phyloP scores from a whole-genome alignment of 306 rosid genomes.

The Vicia villosa region DNA sequence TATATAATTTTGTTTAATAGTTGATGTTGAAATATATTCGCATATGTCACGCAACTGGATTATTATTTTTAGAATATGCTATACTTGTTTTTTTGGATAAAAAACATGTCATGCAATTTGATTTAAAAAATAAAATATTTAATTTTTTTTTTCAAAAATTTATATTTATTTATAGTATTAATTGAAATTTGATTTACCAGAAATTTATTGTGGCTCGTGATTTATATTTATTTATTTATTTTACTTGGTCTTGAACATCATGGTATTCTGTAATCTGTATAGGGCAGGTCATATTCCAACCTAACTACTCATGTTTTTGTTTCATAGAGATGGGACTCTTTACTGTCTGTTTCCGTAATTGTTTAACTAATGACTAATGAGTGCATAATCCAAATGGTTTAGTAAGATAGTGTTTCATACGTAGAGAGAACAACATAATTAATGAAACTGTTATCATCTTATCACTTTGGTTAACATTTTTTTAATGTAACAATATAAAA shows the following conservation, averaged over 20 bases:
- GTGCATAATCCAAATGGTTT: conserved; percentile 1
- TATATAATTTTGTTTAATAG: neutral
- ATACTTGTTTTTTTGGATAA: too few relatives aligned
- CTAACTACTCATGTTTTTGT: neutral
- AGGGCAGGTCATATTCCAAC: neutral
- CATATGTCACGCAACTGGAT: too few relatives aligned
- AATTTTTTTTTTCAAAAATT: neutral
- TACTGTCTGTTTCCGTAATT: neutral
- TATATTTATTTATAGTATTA: neutral
- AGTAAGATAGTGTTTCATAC: conserved; percentile 17
- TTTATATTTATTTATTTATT: too few relatives aligned
- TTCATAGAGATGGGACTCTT: neutral
- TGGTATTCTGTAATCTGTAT: neutral
- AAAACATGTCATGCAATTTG: too few relatives aligned
- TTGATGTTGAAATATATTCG: neutral
- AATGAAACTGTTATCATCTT: conserved; percentile 2
- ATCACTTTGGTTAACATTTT: neutral
- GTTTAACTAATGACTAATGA: neutral
- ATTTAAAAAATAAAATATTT: too few relatives aligned
- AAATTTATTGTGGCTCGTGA: neutral
- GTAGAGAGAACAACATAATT: neutral
- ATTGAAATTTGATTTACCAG: neutral
- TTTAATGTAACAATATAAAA: neutral
- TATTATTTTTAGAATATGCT: too few relatives aligned
- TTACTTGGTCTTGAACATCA: too few relatives aligned